Percentiles rank a stretch among this genome's conserved stretches.
These are phyloP conservation scores for Gyromitra esculenta DNA, from an alignment of 2,329 filamentous ascomycete species.

Conservation along the genomic window DNA sequence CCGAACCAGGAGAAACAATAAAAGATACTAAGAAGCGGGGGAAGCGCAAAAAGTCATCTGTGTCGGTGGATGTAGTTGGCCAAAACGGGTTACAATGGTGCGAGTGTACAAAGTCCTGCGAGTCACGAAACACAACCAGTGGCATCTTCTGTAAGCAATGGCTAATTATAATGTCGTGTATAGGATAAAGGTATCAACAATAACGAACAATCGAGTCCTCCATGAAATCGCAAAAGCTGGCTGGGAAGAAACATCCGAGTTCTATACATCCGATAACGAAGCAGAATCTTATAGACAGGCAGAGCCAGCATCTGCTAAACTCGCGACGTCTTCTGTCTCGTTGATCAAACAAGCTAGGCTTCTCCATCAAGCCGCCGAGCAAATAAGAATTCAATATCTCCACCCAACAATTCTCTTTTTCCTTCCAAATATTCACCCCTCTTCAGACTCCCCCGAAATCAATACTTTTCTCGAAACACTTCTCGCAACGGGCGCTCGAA, in stretches of 20 bases:
- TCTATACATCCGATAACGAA: constrained; percentile 62
- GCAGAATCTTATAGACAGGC: constrained; percentile 58
- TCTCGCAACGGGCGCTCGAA: constrained; percentile 53
- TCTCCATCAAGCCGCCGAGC: constrained; percentile 68
- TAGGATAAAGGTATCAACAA: constrained; percentile 73
- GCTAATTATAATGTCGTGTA: constrained; percentile 1
- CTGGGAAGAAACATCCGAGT: constrained; percentile 65
- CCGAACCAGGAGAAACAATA: constrained; percentile 56
- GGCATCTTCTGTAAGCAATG: background rate
- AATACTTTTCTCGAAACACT: constrained; percentile 62
- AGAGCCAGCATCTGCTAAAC: constrained; percentile 61
- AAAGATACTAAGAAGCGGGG: constrained; percentile 60
- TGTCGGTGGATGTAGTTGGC: constrained; percentile 72
- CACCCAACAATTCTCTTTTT: constrained; percentile 69
- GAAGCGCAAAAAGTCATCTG: constrained; percentile 63
- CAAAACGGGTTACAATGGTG: constrained; percentile 69
- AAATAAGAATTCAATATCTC: constrained; percentile 68
- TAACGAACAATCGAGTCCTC: constrained; percentile 71
- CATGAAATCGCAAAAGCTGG: constrained; percentile 76
- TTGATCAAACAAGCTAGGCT: constrained; percentile 70
- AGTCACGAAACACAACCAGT: background rate
- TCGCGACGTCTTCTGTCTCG: constrained; percentile 62
- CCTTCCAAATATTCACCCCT: constrained; percentile 57
- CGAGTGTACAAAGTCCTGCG: background rate
- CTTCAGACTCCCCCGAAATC: constrained; percentile 61